phyloP scores from a whole-genome alignment of 129 eudicot genomes.

The Flaveria linearis region DNA sequence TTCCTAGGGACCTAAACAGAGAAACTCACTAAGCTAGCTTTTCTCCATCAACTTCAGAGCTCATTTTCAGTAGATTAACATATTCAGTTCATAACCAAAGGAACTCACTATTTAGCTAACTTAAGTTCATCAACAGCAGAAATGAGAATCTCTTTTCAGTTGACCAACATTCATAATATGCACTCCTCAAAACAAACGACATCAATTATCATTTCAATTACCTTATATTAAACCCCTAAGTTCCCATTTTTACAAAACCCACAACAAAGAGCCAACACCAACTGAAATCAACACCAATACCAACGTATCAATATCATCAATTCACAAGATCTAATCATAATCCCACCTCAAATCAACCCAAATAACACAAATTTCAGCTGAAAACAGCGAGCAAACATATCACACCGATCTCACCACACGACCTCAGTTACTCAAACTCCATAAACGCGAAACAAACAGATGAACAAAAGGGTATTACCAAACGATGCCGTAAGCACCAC shows the following conservation, averaged over 20 bases:
- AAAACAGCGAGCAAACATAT: background rate
- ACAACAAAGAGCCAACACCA: conserved; percentile 5
- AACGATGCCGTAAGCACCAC: conserved; percentile 17
- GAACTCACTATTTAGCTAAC: background rate
- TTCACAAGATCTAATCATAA: background rate
- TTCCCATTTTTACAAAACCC: background rate
- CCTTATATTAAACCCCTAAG: background rate
- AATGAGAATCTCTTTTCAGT: background rate
- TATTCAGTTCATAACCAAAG: background rate
- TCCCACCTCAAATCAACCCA: background rate
- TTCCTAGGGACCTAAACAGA: background rate
- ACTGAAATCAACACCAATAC: background rate
- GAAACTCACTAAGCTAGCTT: background rate
- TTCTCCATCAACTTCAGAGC: background rate
- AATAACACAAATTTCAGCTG: conserved; percentile 21
- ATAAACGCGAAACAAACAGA: background rate
- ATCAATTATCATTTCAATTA: background rate
- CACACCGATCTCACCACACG: background rate
- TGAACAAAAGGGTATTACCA: background rate
- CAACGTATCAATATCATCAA: background rate
- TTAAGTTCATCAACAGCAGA: background rate
- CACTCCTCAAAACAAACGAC: background rate
- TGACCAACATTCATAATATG: background rate
- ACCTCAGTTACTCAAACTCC: background rate
- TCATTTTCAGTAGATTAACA: too few relatives aligned